These are phyloP conservation scores for Clonostachys sp. DNA, from an alignment of 2,329 filamentous ascomycete genomes.

Conservation along the genomic window DNA sequence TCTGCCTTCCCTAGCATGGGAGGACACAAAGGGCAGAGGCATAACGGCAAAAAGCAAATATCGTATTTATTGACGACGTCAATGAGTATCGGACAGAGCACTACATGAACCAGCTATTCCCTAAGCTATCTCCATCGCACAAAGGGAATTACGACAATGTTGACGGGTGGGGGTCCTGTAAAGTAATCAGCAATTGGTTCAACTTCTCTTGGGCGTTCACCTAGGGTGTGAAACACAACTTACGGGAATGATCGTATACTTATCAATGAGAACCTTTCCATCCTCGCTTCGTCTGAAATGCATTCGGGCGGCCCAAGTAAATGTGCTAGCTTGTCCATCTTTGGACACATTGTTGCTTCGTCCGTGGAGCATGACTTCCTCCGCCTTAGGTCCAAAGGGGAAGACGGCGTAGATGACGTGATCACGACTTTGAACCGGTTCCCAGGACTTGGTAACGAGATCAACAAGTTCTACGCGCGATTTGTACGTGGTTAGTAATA, in stretches of 20 bases:
- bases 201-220: not conserved
- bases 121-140: no score
- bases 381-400: conserved; percentile 1
- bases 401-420: not conserved
- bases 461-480: not conserved
- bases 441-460: conserved; percentile 1
- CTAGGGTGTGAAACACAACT: not conserved
- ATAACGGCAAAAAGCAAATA: no score
- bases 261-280: not conserved
- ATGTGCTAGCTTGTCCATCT: not conserved
- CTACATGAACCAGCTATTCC: no score
- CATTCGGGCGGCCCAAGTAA: conserved; percentile 1
- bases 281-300: not conserved
- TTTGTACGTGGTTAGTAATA: no score
- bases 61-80: no score
- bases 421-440: not conserved
- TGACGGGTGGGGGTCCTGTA: not conserved
- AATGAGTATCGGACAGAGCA: no score
- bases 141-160: not conserved
- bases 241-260: not conserved
- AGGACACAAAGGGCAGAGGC: no score
- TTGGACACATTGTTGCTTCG: not conserved
- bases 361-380: conserved; percentile 1
- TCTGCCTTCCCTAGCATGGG: no score
- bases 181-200: not conserved